Evolutionary conservation across 495 filamentous ascomycete species (phyloP).

Genomic region (Trichoderma orchidacearum): DNA sequence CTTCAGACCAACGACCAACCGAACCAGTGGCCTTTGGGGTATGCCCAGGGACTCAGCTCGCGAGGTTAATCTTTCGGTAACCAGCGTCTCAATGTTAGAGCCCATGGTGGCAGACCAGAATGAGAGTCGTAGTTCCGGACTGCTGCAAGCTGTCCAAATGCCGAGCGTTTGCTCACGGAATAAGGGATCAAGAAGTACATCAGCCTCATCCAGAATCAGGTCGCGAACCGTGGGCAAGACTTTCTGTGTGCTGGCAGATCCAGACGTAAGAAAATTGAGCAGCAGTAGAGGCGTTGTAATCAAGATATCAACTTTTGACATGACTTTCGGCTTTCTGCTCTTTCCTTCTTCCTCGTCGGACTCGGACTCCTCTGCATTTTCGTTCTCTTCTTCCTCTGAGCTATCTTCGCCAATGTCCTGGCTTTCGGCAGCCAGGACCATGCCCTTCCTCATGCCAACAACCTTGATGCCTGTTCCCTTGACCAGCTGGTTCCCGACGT

Average conservation of each 20-base stretch:
- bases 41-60: slow-evolving; percentile 40
- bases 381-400: slow-evolving; percentile 7
- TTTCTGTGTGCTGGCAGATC: slow-evolving; percentile 24
- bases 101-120: slow-evolving; percentile 97
- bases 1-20: slow-evolving; percentile 86
- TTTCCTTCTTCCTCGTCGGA: slow-evolving; percentile 27
- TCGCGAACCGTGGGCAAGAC: slow-evolving; percentile 49
- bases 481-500: slow-evolving; percentile 74
- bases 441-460: slow-evolving; percentile 71
- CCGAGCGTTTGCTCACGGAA: slow-evolving; percentile 82
- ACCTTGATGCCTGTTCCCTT: slow-evolving; percentile 67
- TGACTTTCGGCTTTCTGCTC: slow-evolving; percentile 18
- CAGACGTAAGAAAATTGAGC: slow-evolving; percentile 53
- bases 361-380: slow-evolving; percentile 14
- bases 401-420: slow-evolving; percentile 16
- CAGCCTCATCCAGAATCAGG: slow-evolving; percentile 84
- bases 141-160: slow-evolving; percentile 68
- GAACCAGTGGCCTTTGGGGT: slow-evolving; percentile 43
- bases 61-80: slow-evolving; percentile 33
- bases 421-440: slow-evolving; percentile 46
- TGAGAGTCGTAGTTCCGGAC: slow-evolving; percentile 51
- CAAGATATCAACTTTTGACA: slow-evolving; percentile 62
- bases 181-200: slow-evolving; percentile 81
- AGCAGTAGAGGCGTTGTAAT: slow-evolving; percentile 78
- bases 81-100: slow-evolving; percentile 74